These are phyloP conservation scores for Candida sanyaensis DNA, from an alignment of 1,139 yeast genomes.

Conservation along the genomic window DNA sequence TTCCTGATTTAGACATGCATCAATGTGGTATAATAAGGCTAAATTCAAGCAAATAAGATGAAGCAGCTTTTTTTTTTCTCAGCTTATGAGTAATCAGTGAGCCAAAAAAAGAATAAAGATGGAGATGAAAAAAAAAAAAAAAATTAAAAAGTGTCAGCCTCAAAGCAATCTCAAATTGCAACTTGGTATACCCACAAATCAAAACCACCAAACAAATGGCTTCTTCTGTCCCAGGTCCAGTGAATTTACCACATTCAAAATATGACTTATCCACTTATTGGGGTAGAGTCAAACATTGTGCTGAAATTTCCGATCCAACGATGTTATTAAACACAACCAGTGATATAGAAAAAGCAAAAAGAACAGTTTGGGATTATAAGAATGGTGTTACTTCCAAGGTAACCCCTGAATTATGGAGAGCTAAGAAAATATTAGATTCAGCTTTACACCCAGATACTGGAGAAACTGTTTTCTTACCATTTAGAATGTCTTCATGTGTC, in stretches of 20 bases:
- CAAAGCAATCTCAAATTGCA: not conserved
- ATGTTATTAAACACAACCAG: constrained; percentile 74
- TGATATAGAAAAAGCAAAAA: constrained; percentile 66
- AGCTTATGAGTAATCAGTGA: not conserved
- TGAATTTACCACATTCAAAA: constrained; percentile 74
- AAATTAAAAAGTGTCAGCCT: not conserved
- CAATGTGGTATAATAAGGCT: not conserved
- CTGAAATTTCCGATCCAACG: constrained; percentile 88
- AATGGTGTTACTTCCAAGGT: constrained; percentile 63
- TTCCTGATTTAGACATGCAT: constrained; percentile 11
- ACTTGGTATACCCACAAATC: too few species aligned
- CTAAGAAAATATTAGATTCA: constrained; percentile 83
- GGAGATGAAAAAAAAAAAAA: not conserved
- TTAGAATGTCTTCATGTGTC: constrained; percentile 96
- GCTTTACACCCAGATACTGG: constrained; percentile 96
- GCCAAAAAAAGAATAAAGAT: not conserved
- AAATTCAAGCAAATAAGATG: not conserved
- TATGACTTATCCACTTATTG: constrained; percentile 80
- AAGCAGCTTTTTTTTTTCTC: not conserved
- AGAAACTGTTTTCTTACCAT: constrained; percentile 86
- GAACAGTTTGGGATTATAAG: constrained; percentile 67
- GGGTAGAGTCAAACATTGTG: constrained; percentile 94
- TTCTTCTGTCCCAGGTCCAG: constrained; percentile 80
- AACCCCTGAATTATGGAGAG: constrained; percentile 86
- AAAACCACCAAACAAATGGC: constrained; percentile 56